Evolutionary conservation across 1,284 basidiomycete species (phyloP).

Genomic region (Ceratobasidium sp.): DNA sequence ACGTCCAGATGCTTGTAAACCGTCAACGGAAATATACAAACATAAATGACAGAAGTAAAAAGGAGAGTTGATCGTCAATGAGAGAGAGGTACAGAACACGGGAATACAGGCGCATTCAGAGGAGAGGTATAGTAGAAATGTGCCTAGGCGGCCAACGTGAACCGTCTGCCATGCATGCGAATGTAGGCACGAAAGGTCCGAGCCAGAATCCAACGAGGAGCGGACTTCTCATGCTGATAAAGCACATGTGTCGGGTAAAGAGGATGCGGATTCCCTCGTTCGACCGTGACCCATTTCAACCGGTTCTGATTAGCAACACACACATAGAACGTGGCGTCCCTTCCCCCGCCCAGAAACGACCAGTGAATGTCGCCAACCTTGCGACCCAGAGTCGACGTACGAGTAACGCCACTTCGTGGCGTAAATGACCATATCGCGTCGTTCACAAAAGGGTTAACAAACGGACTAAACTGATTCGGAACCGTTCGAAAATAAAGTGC

Average conservation of each 20-base stretch:
- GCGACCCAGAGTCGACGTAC: conserved; percentile 5
- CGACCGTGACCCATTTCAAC: background rate
- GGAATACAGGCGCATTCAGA: too few species aligned
- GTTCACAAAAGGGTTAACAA: background rate
- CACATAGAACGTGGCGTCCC: conserved; percentile 6
- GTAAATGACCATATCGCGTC: conserved; percentile 10
- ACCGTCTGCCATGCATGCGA: background rate
- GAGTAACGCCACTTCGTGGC: conserved; percentile 10
- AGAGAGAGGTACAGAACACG: background rate
- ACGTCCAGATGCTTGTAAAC: background rate
- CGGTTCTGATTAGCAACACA: background rate
- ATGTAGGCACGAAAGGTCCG: background rate
- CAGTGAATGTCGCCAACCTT: conserved; percentile 20
- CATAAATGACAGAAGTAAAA: conserved; percentile 1
- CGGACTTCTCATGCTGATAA: conserved; percentile 14
- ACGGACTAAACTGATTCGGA: background rate
- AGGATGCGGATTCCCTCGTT: background rate
- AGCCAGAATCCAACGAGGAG: conserved; percentile 20
- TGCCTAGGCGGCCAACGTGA: background rate
- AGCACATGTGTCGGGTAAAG: conserved; percentile 7
- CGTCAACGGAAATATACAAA: conserved; percentile 11
- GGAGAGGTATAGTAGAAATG: too few species aligned
- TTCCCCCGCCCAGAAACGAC: background rate
- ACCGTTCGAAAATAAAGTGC: conserved; percentile 8
- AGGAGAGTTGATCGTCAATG: background rate